phyloP scores from a whole-genome alignment of 139 green algal species.

The Tetraselmis striata region DNA sequence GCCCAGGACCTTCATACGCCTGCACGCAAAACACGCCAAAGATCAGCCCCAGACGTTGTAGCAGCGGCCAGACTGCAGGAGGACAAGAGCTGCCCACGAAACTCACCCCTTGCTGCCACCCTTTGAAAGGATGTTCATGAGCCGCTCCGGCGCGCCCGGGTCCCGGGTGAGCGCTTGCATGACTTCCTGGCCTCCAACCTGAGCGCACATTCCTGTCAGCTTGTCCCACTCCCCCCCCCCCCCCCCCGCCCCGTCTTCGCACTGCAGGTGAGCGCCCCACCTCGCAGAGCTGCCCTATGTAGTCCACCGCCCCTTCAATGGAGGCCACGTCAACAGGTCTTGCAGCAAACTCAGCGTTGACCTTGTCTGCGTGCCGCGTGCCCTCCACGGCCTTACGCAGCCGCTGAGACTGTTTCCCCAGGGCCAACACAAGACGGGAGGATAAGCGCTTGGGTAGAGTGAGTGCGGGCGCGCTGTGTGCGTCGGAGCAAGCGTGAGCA shows the following conservation, averaged over 20 bases:
- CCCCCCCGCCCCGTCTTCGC: too few species aligned
- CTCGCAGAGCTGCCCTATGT: not conserved
- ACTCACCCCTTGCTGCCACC: not conserved
- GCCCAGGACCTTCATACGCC: not conserved
- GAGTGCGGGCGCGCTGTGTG: too few species aligned
- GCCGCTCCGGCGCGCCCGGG: not conserved
- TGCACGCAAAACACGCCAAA: too few species aligned
- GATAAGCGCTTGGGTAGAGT: not conserved
- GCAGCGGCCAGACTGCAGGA: too few species aligned
- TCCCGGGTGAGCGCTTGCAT: not conserved
- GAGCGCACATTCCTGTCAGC: too few species aligned
- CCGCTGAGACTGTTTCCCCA: not conserved
- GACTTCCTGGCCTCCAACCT: not conserved
- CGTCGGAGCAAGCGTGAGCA: too few species aligned
- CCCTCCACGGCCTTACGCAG: not conserved
- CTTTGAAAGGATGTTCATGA: not conserved
- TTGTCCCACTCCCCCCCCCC: too few species aligned
- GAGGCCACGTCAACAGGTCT: not conserved
- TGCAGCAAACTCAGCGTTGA: not conserved
- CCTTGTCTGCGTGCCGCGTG: not conserved
- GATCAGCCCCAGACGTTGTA: too few species aligned
- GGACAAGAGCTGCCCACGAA: too few species aligned
- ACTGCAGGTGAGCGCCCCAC: too few species aligned
- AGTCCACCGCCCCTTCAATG: not conserved
- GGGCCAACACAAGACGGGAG: not conserved